phyloP scores from a whole-genome alignment of 1,284 basidiomycete species.

The Ceratobasidium sp. region DNA sequence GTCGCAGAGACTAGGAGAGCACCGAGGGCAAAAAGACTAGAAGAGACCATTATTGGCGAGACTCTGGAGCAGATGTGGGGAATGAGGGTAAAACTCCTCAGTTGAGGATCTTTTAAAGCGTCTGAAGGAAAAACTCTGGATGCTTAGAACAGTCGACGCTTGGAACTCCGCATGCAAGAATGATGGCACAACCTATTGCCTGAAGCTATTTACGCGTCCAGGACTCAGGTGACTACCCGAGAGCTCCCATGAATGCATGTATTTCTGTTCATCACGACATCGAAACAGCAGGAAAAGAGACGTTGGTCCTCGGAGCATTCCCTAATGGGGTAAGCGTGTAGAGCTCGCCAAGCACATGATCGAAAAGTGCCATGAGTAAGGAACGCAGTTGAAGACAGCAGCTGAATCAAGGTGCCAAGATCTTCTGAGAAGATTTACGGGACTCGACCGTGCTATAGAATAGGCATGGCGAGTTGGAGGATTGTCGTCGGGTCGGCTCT shows the following conservation, averaged over 20 bases:
- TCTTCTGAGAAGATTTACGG: background rate
- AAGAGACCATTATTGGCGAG: background rate
- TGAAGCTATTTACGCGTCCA: background rate
- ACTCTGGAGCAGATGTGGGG: background rate
- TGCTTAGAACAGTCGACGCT: background rate
- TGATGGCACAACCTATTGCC: background rate
- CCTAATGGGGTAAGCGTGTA: background rate
- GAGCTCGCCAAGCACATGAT: slow-evolving; percentile 39
- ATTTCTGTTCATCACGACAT: background rate
- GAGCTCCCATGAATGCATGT: background rate
- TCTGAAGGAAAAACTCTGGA: background rate
- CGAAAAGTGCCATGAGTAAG: slow-evolving; percentile 43
- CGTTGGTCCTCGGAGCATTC: background rate
- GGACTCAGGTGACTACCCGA: slow-evolving; percentile 21
- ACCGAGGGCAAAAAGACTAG: background rate
- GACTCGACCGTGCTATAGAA: background rate
- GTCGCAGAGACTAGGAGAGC: slow-evolving; percentile 18
- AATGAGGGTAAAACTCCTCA: background rate
- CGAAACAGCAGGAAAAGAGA: background rate
- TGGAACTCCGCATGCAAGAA: background rate
- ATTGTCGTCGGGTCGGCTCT: background rate
- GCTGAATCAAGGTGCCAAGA: background rate
- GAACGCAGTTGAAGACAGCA: background rate
- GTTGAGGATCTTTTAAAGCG: background rate
- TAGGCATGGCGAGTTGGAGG: background rate